Evolutionary conservation across 371 early-diverging fungal species (phyloP), one percentile per base, ranked within the genome.

Genomic region (Phascolomyces articulosus): DNA sequence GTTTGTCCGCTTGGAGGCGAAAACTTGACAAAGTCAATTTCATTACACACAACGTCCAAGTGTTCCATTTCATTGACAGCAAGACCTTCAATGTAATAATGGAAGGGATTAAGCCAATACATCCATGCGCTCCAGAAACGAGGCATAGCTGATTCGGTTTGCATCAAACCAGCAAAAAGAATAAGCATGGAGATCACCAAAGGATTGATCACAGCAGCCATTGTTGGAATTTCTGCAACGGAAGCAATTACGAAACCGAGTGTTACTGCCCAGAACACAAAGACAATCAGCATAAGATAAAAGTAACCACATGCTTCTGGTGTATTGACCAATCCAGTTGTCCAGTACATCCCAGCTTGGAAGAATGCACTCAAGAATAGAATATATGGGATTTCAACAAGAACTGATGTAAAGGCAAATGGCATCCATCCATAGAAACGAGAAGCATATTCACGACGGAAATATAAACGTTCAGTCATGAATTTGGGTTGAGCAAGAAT

Each of bases 41-140:
- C 61, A 3, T 69, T 70, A 70, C 93, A 93, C 0, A 27, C 29
- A 2, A 90, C 76, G 0, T 40, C 51, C 4, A 82, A 67, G 6
- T 70, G 68, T 18, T 81, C 69, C 63, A 93, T 69, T 49, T 90
- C 90, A 59, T 85, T 90, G 53, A 83, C 79, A 7, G 89, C 72
- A 3, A 90, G 68, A n/a, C 86, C 90, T 64, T 92, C 92, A 41
- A 89, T 74, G n/a, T 84, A 77, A 65, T 92, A 91, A 48, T 83
- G 83, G 77, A 83, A 86, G 8, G 90, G 89, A 53, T 65, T 66
- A 3, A 90, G 61, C 80, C 84, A 86, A 68, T 90, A 90, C 78
- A 93, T 83, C 89, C 90, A 90, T 0, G 71, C 55, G 13, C 82
- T 72, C 88, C 90, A 91, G 75, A 93, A 90, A 31, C 65, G 63